Conservation (phyloP, 1,284 basidiomycete genomes). For the Bondarzewia mesenterica region DNA sequence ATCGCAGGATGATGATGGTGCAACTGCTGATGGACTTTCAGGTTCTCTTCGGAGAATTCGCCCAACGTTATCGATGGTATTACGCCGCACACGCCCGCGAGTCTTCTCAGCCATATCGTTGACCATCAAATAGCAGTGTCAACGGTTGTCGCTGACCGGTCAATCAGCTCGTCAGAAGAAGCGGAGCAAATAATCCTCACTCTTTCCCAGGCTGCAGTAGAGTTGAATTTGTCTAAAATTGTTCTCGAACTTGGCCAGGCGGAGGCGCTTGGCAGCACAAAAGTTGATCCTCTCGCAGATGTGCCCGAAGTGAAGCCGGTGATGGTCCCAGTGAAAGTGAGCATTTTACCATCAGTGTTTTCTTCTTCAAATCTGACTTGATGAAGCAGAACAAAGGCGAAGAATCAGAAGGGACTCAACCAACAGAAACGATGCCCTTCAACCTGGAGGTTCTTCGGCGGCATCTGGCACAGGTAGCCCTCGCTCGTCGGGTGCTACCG, state of each 20-base stretch:
- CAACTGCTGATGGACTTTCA: too few relatives aligned
- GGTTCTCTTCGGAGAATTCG: constrained; percentile 32
- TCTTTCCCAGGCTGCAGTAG: constrained; percentile 53
- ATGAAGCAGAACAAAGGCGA: not conserved
- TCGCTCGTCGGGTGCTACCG: constrained; percentile 56
- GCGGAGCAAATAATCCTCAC: constrained; percentile 45
- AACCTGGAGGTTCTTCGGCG: constrained; percentile 63
- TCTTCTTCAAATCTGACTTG: not conserved
- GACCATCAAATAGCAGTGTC: constrained; percentile 43
- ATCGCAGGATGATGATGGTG: too few relatives aligned
- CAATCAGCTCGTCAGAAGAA: constrained; percentile 44
- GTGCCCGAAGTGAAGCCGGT: constrained; percentile 58
- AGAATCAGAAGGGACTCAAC: constrained; percentile 1
- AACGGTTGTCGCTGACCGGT: constrained; percentile 49
- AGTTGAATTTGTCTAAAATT: constrained; percentile 40
- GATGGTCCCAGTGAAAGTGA: constrained; percentile 21
- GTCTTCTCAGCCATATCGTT: constrained; percentile 40
- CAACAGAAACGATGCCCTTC: constrained; percentile 47
- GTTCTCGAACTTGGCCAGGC: constrained; percentile 51
- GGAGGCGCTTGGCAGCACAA: constrained; percentile 33
- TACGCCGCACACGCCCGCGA: constrained; percentile 23
- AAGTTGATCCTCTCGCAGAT: constrained; percentile 35
- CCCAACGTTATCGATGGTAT: constrained; percentile 15
- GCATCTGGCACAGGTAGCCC: constrained; percentile 54
- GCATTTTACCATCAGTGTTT: not conserved